Evolutionary conservation across 1,284 basidiomycete species (phyloP).

Genomic region (Agroathelia rolfsii): DNA sequence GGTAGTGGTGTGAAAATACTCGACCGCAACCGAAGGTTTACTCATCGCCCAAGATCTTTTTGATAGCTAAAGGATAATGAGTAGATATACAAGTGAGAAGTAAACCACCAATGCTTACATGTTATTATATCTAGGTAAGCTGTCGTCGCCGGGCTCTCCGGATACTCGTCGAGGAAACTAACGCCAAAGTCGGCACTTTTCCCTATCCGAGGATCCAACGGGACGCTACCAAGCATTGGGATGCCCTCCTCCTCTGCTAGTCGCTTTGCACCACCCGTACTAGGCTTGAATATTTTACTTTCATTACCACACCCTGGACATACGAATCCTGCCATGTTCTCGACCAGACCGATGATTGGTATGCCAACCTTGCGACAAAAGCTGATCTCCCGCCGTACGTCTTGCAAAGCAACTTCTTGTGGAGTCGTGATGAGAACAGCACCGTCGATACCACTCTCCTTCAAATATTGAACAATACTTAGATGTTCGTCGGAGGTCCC

Average conservation of each 20-base stretch:
- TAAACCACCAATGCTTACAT: conserved; percentile 55
- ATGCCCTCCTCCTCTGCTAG: conserved; percentile 84
- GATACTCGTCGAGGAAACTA: conserved; percentile 95
- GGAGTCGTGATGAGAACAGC: conserved; percentile 96
- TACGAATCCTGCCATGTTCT: conserved; percentile 99
- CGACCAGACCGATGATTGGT: conserved; percentile 86
- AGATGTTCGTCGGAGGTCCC: conserved; percentile 98
- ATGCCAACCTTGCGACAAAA: conserved; percentile 96
- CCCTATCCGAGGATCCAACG: conserved; percentile 91
- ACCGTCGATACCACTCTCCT: conserved; percentile 93
- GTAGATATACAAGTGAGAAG: conserved; percentile 5
- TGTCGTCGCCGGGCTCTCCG: conserved; percentile 86
- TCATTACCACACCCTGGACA: conserved; percentile 89
- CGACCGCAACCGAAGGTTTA: too few species aligned
- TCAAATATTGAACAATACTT: conserved; percentile 88
- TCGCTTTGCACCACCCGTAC: conserved; percentile 84
- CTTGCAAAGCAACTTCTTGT: conserved; percentile 96
- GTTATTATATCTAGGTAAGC: conserved; percentile 93
- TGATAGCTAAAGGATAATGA: conserved; percentile 55
- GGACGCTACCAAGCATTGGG: conserved; percentile 80
- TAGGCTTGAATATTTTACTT: conserved; percentile 94
- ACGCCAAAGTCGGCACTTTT: conserved; percentile 92
- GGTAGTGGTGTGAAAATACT: too few species aligned
- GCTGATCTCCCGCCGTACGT: conserved; percentile 94
- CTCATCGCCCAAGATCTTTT: conserved; percentile 45